Evolutionary conservation across 1,139 yeast species (phyloP).

Genomic region (Debaryomyces udenii): DNA sequence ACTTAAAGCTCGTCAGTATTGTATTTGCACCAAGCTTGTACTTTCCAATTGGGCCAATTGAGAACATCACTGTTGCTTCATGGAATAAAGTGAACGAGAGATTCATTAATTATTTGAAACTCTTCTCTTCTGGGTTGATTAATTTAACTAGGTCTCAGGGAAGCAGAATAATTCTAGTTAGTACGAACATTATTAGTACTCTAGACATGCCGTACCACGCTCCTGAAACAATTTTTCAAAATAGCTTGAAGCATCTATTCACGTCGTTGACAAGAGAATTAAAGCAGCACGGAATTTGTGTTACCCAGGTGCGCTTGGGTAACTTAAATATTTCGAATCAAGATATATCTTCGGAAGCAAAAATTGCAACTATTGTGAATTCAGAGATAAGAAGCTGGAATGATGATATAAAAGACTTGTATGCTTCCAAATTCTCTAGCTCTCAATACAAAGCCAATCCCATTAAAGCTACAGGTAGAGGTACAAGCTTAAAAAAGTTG

Average conservation of each 20-base stretch:
- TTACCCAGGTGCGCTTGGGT: constrained; percentile 52
- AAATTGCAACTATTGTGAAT: constrained; percentile 35
- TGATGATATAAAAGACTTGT: constrained; percentile 38
- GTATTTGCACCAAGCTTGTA: constrained; percentile 65
- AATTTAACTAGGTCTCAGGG: constrained; percentile 53
- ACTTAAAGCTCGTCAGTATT: constrained; percentile 56
- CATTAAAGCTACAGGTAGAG: constrained; percentile 38
- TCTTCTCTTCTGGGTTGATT: constrained; percentile 60
- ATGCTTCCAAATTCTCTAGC: constrained; percentile 37
- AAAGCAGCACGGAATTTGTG: constrained; percentile 42
- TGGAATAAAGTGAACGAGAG: constrained; percentile 59
- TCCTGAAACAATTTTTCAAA: constrained; percentile 48
- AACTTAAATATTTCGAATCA: constrained; percentile 45
- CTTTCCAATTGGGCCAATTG: constrained; percentile 72
- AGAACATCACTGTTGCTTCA: constrained; percentile 52
- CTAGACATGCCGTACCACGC: constrained; percentile 52
- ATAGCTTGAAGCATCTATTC: constrained; percentile 38
- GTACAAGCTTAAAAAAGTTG: constrained; percentile 48
- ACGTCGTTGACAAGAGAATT: constrained; percentile 45
- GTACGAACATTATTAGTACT: constrained; percentile 47
- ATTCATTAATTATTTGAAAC: constrained; percentile 46
- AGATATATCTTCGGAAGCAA: constrained; percentile 26
- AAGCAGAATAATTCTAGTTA: constrained; percentile 46
- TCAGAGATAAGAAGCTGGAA: constrained; percentile 49
- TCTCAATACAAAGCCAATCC: constrained; percentile 40